A percentile compares a stretch with the other conserved stretches of the same genome.
Evolutionary conservation across 208 protist genomes (phyloP).

Genomic region (Sergeia podlipaevii): DNA sequence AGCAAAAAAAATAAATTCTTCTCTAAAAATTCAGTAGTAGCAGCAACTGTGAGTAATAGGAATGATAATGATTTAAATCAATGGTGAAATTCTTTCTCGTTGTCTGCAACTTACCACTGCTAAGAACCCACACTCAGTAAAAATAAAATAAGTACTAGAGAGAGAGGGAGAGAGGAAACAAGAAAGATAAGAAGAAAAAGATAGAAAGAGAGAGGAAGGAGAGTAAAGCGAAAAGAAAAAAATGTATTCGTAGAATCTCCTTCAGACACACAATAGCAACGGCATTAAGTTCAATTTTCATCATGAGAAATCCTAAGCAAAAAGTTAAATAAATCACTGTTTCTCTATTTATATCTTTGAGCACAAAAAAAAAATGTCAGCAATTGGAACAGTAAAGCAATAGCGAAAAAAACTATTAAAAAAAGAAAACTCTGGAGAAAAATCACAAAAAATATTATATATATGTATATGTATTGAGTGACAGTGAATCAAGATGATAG

Average conservation of each 20-base stretch:
- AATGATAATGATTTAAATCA: background rate
- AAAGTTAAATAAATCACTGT: conserved; percentile 3
- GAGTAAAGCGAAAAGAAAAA: background rate
- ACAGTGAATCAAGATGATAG: conserved; percentile 5
- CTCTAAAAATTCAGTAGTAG: too few species aligned
- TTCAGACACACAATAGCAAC: too few species aligned
- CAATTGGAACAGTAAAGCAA: background rate
- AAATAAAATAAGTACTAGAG: background rate
- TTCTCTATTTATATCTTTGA: background rate
- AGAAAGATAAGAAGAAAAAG: background rate
- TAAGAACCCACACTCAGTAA: background rate
- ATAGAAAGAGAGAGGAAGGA: background rate
- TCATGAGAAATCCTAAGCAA: too few species aligned
- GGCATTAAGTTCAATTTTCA: too few species aligned
- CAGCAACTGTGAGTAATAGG: too few species aligned
- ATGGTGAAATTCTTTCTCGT: background rate
- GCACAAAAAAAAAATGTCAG: background rate
- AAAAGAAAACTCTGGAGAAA: conserved; percentile 4
- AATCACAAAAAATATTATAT: conserved; percentile 7
- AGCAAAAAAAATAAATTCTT: background rate
- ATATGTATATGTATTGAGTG: background rate
- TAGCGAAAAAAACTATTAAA: conserved; percentile 4
- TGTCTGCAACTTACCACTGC: background rate
- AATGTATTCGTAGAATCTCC: too few species aligned
- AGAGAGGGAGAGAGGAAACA: background rate